Evolutionary conservation across 1,139 yeast species (phyloP).

Genomic region (Martiniozyma asiatica): DNA sequence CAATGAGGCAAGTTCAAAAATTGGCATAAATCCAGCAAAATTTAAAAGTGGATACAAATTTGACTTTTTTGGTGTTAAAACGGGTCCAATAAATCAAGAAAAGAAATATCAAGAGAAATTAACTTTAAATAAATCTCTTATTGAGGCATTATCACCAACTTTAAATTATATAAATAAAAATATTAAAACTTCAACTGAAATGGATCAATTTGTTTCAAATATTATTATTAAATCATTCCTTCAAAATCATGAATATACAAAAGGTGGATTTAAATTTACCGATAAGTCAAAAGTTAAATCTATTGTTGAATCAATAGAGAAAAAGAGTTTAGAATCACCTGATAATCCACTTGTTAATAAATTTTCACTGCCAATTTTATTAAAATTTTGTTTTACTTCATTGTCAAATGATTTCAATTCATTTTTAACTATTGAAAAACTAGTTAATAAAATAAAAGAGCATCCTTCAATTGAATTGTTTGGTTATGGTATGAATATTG

Average conservation of each 20-base stretch:
- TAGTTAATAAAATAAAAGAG: conserved; percentile 17
- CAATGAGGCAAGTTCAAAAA: too few relatives aligned
- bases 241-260: conserved; percentile 1
- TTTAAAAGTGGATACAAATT: neutral
- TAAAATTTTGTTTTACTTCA: conserved; percentile 18
- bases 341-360: conserved; percentile 14
- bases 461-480: conserved; percentile 20
- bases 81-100: conserved; percentile 11
- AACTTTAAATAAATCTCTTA: conserved; percentile 7
- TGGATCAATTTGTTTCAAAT: conserved; percentile 14
- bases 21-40: neutral
- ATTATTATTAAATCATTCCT: conserved; percentile 15
- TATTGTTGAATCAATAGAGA: conserved; percentile 7
- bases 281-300: neutral
- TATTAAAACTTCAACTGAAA: conserved; percentile 11
- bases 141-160: conserved; percentile 15
- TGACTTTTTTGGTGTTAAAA: conserved; percentile 7
- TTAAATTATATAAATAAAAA: conserved; percentile 14
- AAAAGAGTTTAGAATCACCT: conserved; percentile 10
- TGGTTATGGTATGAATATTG: conserved; percentile 20
- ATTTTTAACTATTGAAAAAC: conserved; percentile 15
- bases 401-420: conserved; percentile 20
- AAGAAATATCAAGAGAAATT: conserved; percentile 9
- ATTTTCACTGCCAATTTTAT: conserved; percentile 18
- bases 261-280: too few relatives aligned